phyloP scores from a whole-genome alignment of 148 eudicot genomes.

The Arctostaphylos glauca region DNA sequence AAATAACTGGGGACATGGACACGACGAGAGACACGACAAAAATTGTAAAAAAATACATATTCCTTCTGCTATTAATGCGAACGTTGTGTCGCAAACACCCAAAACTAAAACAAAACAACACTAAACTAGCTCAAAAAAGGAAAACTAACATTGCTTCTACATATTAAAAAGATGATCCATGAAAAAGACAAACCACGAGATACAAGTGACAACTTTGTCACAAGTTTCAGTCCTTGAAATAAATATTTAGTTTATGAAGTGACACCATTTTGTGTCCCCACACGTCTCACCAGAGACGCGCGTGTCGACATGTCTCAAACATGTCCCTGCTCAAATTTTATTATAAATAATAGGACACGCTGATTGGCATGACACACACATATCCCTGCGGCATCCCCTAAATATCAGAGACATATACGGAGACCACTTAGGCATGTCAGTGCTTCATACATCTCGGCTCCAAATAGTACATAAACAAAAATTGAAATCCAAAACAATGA shows the following conservation, averaged over 20 bases:
- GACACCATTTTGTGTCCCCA: background rate
- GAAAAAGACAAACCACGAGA: background rate
- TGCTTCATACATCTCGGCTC: background rate
- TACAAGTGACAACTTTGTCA: background rate
- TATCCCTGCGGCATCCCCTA: background rate
- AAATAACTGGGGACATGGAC: too few relatives aligned
- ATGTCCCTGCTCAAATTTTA: background rate
- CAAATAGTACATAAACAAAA: background rate
- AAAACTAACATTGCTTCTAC: background rate
- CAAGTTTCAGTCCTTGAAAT: background rate
- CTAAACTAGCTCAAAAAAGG: background rate
- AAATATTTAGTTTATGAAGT: background rate
- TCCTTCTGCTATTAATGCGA: too few relatives aligned
- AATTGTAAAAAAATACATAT: background rate
- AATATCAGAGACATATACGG: background rate
- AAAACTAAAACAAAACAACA: background rate
- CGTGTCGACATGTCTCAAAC: background rate
- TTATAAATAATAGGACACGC: background rate
- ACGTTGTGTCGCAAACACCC: too few relatives aligned
- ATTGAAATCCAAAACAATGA: background rate
- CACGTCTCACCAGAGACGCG: background rate
- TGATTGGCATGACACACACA: background rate
- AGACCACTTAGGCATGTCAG: background rate
- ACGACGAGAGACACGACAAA: background rate
- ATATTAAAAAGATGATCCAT: background rate